These are phyloP conservation scores for Fusarium anguioides DNA, from an alignment of 2,329 filamentous ascomycete species.

Conservation along the genomic window DNA sequence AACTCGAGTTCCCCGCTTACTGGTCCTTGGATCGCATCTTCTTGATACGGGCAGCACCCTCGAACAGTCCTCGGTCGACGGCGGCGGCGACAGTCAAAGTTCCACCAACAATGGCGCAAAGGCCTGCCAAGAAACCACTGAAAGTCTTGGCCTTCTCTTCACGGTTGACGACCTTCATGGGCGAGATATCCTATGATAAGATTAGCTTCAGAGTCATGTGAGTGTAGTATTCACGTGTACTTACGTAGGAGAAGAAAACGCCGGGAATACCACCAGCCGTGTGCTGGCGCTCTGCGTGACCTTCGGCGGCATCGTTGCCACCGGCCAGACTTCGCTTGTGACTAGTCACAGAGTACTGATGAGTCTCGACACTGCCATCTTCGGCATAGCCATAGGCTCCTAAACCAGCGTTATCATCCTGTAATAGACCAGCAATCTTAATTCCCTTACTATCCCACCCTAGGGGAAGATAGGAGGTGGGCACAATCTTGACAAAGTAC, in stretches of 20 bases:
- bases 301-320: conserved; percentile 85
- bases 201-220: conserved; percentile 29
- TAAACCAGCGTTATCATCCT: conserved; percentile 73
- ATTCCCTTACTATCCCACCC: conserved; percentile 78
- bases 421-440: conserved; percentile 46
- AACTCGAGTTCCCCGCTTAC: conserved; percentile 46
- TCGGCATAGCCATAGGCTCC: conserved; percentile 63
- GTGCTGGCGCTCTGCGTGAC: conserved; percentile 92
- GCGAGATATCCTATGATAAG: conserved; percentile 83
- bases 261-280: conserved; percentile 92
- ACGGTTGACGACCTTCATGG: conserved; percentile 99
- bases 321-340: conserved; percentile 90
- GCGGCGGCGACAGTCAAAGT: conserved; percentile 96
- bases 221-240: conserved; percentile 50
- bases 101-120: conserved; percentile 94
- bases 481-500: conserved; percentile 99
- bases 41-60: conserved; percentile 84
- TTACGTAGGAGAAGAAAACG: conserved; percentile 97
- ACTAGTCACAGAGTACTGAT: conserved; percentile 98
- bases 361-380: conserved; percentile 91
- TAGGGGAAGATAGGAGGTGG: conserved; percentile 91
- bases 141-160: conserved; percentile 92
- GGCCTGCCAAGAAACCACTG: conserved; percentile 89
- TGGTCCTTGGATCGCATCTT: conserved; percentile 80
- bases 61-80: conserved; percentile 89